Evolutionary conservation across 2,329 filamentous ascomycete genomes (phyloP).

Genomic region (Talaromyces sp.): DNA sequence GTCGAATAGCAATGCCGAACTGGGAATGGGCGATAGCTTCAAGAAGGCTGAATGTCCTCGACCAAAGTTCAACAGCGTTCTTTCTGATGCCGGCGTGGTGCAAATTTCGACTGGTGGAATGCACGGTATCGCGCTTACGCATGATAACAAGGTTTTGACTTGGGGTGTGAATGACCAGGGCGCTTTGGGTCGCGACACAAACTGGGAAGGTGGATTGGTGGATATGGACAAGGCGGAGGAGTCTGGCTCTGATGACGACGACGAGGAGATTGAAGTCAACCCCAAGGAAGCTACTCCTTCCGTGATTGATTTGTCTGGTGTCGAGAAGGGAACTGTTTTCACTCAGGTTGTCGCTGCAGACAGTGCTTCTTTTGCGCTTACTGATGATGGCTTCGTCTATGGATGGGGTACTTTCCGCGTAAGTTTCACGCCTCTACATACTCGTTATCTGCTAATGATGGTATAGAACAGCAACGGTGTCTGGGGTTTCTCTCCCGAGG

Average conservation of each 20-base stretch:
- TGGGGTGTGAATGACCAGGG: constrained; percentile 81
- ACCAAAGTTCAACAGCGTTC: constrained; percentile 61
- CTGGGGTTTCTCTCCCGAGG: constrained; percentile 50
- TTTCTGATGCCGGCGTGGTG: constrained; percentile 58
- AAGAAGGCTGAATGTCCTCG: constrained; percentile 63
- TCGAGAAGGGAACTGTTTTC: constrained; percentile 55
- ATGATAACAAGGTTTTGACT: constrained; percentile 71
- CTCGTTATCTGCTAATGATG: background rate
- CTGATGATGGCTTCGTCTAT: constrained; percentile 59
- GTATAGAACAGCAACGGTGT: constrained; percentile 56
- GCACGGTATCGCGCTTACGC: constrained; percentile 68
- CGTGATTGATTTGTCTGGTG: constrained; percentile 46
- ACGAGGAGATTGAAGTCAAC: constrained; percentile 52
- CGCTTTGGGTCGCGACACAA: constrained; percentile 67
- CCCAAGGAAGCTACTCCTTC: constrained; percentile 55
- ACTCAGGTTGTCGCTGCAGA: constrained; percentile 59
- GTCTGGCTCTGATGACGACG: constrained; percentile 50
- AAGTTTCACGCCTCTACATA: constrained; percentile 25
- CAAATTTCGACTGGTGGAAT: constrained; percentile 71
- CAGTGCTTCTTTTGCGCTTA: constrained; percentile 59
- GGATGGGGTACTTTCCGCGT: constrained; percentile 63
- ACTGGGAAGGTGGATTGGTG: constrained; percentile 59
- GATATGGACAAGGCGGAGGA: constrained; percentile 51
- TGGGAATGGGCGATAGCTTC: constrained; percentile 66
- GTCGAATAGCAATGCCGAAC: constrained; percentile 68